Evolutionary conservation across 2,329 filamentous ascomycete genomes (phyloP), one percentile per base, ranked within the genome.

Genomic region (Furcasterigmium sp.): DNA sequence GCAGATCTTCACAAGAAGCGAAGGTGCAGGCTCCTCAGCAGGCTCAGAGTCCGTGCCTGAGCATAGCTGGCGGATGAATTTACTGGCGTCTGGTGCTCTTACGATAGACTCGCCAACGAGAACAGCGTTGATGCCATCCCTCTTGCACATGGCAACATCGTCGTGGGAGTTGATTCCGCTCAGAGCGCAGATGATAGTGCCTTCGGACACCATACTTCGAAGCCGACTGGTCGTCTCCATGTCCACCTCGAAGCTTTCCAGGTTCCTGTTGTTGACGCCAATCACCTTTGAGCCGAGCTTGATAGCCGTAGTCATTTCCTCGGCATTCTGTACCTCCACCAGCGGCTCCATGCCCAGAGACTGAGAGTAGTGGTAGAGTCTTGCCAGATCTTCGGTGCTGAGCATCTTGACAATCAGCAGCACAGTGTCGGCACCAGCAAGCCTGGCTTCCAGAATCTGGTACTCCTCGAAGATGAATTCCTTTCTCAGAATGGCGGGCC

Each of bases 401-500:
- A 98, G 79, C 93, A 98, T 98, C 72, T 98, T 98, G 41, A 98
- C 93, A 53, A 98, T 98, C 17, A 98, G 76, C 20, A 98, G 73
- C 15, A 98, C 85, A 0, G 91, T 96, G 63, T 98, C 91, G 8
- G 93, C 93, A 51, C 93, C 93, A 11, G 91, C 90, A 44, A 98
- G 70, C 38, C 94, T 79, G 21, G 91, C 93, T 65, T 98, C 93
- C 7, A 98, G 75, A 42, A 98, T 97, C 63, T 98, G 93, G 60
- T 98, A 98, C 61, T 97, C 90, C 37, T 97, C 91, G 57, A 97
- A 98, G 32, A 98, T 82, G 57, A 98, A 98, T 55, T 98, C 93
- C 61, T 98, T 98, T 19, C 94, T 83, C 23, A 98, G 70, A 11
- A 98, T 79, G 2, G 91, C 94, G 3, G 93, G 94, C 41, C 93